Percentiles rank a stretch among this genome's conserved stretches.
Conservation (phyloP, 1,284 basidiomycete species). For the Cryptococcus deneoformans region DNA sequence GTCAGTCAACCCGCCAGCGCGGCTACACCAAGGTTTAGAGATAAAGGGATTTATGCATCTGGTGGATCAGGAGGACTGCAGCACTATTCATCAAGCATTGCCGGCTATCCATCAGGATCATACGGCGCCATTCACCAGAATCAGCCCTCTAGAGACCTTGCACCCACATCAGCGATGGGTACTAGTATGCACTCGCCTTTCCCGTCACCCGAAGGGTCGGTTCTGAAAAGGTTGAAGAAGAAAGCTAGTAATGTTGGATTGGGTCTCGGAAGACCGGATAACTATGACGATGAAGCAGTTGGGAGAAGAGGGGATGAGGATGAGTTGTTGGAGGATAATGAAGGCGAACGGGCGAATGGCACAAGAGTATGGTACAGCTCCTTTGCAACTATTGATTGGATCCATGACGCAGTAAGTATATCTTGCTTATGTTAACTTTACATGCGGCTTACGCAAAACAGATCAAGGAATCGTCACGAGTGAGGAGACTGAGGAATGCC, state of each 20-base stretch:
- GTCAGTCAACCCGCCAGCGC: conserved; percentile 27
- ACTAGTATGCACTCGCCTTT: not conserved
- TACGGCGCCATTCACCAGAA: conserved; percentile 2
- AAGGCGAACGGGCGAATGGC: conserved; percentile 64
- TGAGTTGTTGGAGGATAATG: conserved; percentile 57
- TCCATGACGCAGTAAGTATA: conserved; percentile 67
- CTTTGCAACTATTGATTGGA: conserved; percentile 64
- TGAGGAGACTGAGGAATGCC: conserved; percentile 62
- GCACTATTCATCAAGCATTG: not conserved
- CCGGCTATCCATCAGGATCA: conserved; percentile 7
- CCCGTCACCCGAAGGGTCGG: conserved; percentile 22
- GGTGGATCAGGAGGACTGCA: not conserved
- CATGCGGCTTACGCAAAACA: conserved; percentile 14
- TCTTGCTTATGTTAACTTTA: not conserved
- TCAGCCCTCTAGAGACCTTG: not conserved
- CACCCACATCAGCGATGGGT: not conserved
- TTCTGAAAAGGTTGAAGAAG: conserved; percentile 29
- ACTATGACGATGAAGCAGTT: conserved; percentile 25
- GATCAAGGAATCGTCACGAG: conserved; percentile 83
- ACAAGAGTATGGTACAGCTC: conserved; percentile 82
- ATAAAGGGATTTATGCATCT: conserved; percentile 4
- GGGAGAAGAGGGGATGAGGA: conserved; percentile 34
- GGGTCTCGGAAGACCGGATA: conserved; percentile 23
- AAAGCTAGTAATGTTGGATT: conserved; percentile 39
- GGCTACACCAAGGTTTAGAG: conserved; percentile 24